Evolutionary conservation across 495 filamentous ascomycete genomes (phyloP).

Genomic region (Hypoxylon lienhwacheense): DNA sequence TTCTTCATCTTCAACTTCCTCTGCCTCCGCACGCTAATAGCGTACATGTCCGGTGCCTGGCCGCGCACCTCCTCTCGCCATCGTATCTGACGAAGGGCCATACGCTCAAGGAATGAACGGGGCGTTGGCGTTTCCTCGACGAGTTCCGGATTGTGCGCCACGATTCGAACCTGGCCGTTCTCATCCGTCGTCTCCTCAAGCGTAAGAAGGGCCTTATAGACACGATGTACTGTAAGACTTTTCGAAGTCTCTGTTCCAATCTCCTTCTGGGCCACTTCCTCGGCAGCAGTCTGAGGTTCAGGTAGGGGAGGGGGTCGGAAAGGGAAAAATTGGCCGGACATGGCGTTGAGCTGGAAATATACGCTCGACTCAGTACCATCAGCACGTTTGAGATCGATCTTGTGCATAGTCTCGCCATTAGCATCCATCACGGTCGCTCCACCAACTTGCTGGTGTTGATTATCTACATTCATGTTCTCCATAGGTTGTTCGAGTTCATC

Average conservation of each 20-base stretch:
- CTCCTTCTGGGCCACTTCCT: constrained; percentile 40
- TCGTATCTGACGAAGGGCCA: constrained; percentile 52
- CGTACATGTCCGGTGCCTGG: constrained; percentile 51
- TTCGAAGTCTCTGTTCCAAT: constrained; percentile 37
- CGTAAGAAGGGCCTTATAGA: constrained; percentile 78
- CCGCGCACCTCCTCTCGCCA: constrained; percentile 49
- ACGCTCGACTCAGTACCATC: constrained; percentile 53
- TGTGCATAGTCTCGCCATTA: constrained; percentile 40
- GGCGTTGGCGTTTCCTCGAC: constrained; percentile 47
- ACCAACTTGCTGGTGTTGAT: constrained; percentile 33
- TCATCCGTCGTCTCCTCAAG: constrained; percentile 75
- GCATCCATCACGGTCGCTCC: constrained; percentile 33
- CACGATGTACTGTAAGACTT: constrained; percentile 53
- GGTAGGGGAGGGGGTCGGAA: constrained; percentile 80
- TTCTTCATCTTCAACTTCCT: constrained; percentile 99
- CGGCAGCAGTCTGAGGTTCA: constrained; percentile 48
- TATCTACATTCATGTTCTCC: constrained; percentile 39
- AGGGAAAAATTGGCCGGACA: constrained; percentile 66
- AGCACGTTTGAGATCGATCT: constrained; percentile 50
- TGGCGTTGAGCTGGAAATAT: constrained; percentile 48
- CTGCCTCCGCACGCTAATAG: constrained; percentile 85
- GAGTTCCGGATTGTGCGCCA: constrained; percentile 54
- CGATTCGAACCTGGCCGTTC: constrained; percentile 64
- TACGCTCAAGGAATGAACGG: constrained; percentile 53
- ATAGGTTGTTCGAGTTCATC: constrained; percentile 68